Conservation (phyloP, 2,329 filamentous ascomycete species). For the Dactylellina cionopaga region DNA sequence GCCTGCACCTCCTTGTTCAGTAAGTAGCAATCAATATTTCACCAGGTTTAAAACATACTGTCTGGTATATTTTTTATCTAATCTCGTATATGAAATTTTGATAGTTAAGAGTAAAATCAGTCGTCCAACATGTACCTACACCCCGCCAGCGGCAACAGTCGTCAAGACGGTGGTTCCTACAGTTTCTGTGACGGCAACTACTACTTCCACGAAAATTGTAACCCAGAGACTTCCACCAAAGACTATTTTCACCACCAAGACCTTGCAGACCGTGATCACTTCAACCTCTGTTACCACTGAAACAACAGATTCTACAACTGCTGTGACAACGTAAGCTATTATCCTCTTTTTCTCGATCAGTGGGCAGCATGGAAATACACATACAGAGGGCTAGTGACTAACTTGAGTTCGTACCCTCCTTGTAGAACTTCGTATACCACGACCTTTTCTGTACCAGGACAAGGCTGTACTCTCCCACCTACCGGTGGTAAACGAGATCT, state of each 20-base stretch:
- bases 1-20: slow-evolving; percentile 32
- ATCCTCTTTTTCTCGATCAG: no score
- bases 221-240: neutral
- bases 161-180: slow-evolving; percentile 25
- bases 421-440: slow-evolving; percentile 2
- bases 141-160: slow-evolving; percentile 1
- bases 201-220: neutral
- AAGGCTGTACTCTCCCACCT: neutral
- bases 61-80: neutral
- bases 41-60: neutral
- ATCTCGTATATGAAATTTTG: slow-evolving; percentile 1
- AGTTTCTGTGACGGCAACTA: neutral
- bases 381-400: no score
- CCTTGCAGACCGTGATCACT: neutral
- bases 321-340: slow-evolving; percentile 15
- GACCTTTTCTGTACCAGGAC: neutral
- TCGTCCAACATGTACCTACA: slow-evolving; percentile 36
- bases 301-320: neutral
- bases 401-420: no score
- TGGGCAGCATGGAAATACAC: no score
- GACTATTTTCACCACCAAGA: neutral
- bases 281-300: slow-evolving; percentile 11
- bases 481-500: neutral
- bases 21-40: slow-evolving; percentile 3
- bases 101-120: slow-evolving; percentile 25